These are phyloP conservation scores for Carex parvula DNA, from an alignment of 176 grass and related monocot species.

Conservation along the genomic window DNA sequence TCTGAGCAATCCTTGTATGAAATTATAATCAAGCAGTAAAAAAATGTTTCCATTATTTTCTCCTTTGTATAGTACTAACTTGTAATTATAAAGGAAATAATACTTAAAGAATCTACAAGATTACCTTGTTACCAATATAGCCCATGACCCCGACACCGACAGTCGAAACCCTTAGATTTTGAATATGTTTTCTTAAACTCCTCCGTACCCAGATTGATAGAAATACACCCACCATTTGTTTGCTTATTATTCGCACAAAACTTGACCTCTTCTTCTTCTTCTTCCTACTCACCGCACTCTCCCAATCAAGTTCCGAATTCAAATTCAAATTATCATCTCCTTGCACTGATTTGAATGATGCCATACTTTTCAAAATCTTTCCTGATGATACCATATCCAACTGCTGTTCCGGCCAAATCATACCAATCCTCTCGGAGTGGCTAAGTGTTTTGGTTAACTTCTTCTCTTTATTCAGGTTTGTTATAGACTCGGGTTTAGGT, in stretches of 20 bases:
- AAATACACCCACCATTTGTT: constrained; percentile 92
- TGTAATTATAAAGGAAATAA: not conserved
- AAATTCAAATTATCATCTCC: constrained; percentile 31
- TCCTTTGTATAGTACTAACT: not conserved
- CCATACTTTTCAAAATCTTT: constrained; percentile 42
- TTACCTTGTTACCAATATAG: constrained; percentile 90
- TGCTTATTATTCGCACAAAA: constrained; percentile 81
- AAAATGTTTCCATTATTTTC: not conserved
- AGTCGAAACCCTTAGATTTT: constrained; percentile 84
- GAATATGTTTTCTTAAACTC: constrained; percentile 67
- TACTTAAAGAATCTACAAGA: not conserved
- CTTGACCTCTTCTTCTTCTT: constrained; percentile 41
- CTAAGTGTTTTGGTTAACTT: constrained; percentile 59
- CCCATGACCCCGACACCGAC: constrained; percentile 86
- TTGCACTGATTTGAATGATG: constrained; percentile 61
- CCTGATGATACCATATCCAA: constrained; percentile 56
- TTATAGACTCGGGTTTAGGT: constrained; percentile 24
- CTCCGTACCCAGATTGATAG: constrained; percentile 73
- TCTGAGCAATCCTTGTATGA: not conserved
- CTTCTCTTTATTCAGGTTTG: constrained; percentile 38
- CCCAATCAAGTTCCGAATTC: constrained; percentile 34
- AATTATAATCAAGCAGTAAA: not conserved
- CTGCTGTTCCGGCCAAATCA: constrained; percentile 88
- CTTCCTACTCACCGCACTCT: constrained; percentile 28
- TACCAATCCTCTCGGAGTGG: constrained; percentile 78